Conservation (phyloP, 2,329 filamentous ascomycete genomes). For the Phaeosphaeriaceae sp. region DNA sequence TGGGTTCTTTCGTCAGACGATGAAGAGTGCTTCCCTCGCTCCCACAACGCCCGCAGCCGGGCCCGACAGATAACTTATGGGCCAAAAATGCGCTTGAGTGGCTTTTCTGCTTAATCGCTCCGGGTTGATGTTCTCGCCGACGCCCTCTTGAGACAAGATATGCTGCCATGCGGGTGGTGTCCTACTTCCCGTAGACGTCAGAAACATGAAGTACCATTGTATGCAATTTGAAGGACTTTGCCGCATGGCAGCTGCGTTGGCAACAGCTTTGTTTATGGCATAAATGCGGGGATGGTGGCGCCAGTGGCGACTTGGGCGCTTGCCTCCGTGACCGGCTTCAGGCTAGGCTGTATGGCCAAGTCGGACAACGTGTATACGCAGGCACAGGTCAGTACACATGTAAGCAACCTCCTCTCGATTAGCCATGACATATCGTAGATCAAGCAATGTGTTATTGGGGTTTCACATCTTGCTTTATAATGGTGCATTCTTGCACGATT, state of each 20-base stretch:
- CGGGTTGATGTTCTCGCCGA: slow-evolving; percentile 51
- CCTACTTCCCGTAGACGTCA: slow-evolving; percentile 55
- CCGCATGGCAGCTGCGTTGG: slow-evolving; percentile 21
- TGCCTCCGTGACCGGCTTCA: slow-evolving; percentile 17
- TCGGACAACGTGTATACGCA: slow-evolving; percentile 54
- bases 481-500: no score
- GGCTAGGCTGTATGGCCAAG: slow-evolving; percentile 13
- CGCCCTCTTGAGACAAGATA: slow-evolving; percentile 48
- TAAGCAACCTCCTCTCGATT: no score
- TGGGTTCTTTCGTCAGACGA: slow-evolving; percentile 53
- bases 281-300: slow-evolving; percentile 13
- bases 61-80: slow-evolving; percentile 53
- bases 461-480: no score
- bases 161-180: slow-evolving; percentile 48
- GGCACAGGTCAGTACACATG: no score
- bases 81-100: slow-evolving; percentile 57
- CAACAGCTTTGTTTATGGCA: slow-evolving; percentile 29
- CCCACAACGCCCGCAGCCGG: slow-evolving; percentile 43
- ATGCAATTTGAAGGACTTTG: slow-evolving; percentile 46
- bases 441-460: no score
- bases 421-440: no score
- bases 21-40: slow-evolving; percentile 55
- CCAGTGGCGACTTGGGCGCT: slow-evolving; percentile 17
- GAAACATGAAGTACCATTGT: slow-evolving; percentile 54
- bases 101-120: no score